Conservation (phyloP, 805 yeast species). For the Candida pini region DNA sequence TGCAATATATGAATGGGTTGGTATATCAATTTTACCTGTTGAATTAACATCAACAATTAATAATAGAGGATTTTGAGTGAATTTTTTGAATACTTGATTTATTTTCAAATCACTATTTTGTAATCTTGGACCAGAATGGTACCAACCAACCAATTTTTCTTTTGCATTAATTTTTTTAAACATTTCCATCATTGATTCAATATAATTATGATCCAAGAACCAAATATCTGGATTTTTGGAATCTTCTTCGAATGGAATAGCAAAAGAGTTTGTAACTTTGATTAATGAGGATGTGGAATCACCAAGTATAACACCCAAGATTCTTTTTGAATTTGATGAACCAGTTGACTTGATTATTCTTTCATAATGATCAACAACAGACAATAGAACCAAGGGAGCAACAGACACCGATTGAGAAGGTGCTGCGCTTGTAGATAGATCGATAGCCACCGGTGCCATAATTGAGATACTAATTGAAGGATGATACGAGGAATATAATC, state of each 20-base stretch:
- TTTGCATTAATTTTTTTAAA: constrained; percentile 96
- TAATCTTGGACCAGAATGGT: constrained; percentile 94
- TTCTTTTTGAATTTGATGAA: constrained; percentile 54
- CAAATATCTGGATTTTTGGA: constrained; percentile 86
- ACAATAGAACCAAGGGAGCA: constrained; percentile 89
- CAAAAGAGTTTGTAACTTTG: constrained; percentile 86
- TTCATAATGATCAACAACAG: constrained; percentile 93
- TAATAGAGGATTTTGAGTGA: constrained; percentile 74
- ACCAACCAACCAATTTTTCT: constrained; percentile 98
- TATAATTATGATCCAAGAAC: constrained; percentile 95
- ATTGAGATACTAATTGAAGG: not conserved
- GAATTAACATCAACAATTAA: constrained; percentile 91
- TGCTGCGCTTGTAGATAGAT: not conserved
- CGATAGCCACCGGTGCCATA: constrained; percentile 1
- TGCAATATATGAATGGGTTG: constrained; percentile 92
- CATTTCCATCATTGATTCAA: constrained; percentile 97
- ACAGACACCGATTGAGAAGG: constrained; percentile 60
- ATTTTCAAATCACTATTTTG: constrained; percentile 84
- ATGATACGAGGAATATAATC: not conserved
- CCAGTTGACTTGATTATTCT: constrained; percentile 51
- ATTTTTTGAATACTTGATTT: constrained; percentile 82
- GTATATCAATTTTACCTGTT: constrained; percentile 71
- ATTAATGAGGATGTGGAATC: constrained; percentile 54
- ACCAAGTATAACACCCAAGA: constrained; percentile 91
- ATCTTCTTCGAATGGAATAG: constrained; percentile 97